Evolutionary conservation across 805 yeast species (phyloP).

Genomic region (Kluyveromyces lactis): DNA sequence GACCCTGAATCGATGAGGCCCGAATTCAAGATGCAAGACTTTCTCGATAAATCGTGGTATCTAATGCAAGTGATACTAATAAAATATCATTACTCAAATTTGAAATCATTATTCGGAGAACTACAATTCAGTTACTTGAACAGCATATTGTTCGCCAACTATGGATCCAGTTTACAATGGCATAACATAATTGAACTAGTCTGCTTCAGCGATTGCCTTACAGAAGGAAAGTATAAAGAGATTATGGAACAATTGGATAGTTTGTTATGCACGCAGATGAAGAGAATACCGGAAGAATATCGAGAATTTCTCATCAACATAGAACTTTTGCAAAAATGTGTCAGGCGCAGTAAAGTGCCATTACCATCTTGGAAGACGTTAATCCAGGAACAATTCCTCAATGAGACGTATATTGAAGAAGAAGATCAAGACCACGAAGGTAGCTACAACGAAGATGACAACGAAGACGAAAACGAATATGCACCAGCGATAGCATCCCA

Average conservation of each 20-base stretch:
- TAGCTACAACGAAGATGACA: neutral
- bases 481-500: neutral
- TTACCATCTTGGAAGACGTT: neutral
- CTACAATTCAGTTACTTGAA: slow-evolving; percentile 43
- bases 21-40: slow-evolving; percentile 40
- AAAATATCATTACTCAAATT: slow-evolving; percentile 19
- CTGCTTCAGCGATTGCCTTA: slow-evolving; percentile 12
- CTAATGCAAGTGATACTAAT: slow-evolving; percentile 30
- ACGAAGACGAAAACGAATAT: neutral
- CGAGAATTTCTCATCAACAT: slow-evolving; percentile 15
- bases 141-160: slow-evolving; percentile 49
- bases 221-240: neutral
- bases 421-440: neutral
- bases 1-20: slow-evolving; percentile 22
- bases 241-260: slow-evolving; percentile 12
- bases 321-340: neutral
- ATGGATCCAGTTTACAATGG: slow-evolving; percentile 62
- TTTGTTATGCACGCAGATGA: slow-evolving; percentile 14
- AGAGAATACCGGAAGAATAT: slow-evolving; percentile 20
- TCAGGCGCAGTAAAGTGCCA: neutral
- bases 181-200: slow-evolving; percentile 38
- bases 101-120: slow-evolving; percentile 40
- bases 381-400: too few relatives aligned
- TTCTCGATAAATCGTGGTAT: slow-evolving; percentile 57
- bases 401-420: too few relatives aligned